Evolutionary conservation across 1,284 basidiomycete genomes (phyloP).

Genomic region (Boletus albobrunnescens): DNA sequence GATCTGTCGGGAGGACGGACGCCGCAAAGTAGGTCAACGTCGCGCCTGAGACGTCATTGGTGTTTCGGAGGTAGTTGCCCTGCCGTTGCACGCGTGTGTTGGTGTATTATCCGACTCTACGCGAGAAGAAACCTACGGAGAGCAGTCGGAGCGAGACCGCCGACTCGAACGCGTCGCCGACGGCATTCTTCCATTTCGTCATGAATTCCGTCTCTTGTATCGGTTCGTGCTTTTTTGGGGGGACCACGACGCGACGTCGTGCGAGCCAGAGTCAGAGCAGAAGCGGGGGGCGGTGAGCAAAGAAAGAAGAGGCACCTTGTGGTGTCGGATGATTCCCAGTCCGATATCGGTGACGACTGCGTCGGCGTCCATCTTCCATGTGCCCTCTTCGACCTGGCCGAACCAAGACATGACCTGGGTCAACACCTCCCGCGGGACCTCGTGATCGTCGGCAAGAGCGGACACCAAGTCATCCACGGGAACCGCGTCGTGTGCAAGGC

Average conservation of each 20-base stretch:
- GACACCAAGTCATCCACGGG: constrained; percentile 52
- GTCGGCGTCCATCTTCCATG: constrained; percentile 62
- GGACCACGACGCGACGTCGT: background rate
- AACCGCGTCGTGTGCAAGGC: constrained; percentile 46
- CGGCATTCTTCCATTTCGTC: constrained; percentile 60
- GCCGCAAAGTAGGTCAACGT: constrained; percentile 69
- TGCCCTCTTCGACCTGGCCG: constrained; percentile 51
- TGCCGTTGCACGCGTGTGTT: constrained; percentile 25
- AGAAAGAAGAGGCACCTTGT: constrained; percentile 47
- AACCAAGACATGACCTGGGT: constrained; percentile 78
- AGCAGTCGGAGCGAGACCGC: constrained; percentile 59
- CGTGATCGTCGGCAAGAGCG: constrained; percentile 69
- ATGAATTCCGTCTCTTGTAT: constrained; percentile 56
- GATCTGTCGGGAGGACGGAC: constrained; percentile 66
- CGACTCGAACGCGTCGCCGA: constrained; percentile 71
- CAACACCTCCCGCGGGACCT: constrained; percentile 58
- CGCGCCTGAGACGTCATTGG: constrained; percentile 26
- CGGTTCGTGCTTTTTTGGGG: constrained; percentile 46
- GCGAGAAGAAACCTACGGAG: constrained; percentile 44
- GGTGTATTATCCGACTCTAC: background rate
- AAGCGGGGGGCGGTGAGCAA: background rate
- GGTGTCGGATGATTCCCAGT: constrained; percentile 60
- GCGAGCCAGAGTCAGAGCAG: background rate
- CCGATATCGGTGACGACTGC: constrained; percentile 66
- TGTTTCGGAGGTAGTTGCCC: constrained; percentile 67